Evolutionary conservation across 345 rosid genomes (phyloP), one percentile per base, ranked within the genome.

Genomic region (Crucihimalaya himalaica): DNA sequence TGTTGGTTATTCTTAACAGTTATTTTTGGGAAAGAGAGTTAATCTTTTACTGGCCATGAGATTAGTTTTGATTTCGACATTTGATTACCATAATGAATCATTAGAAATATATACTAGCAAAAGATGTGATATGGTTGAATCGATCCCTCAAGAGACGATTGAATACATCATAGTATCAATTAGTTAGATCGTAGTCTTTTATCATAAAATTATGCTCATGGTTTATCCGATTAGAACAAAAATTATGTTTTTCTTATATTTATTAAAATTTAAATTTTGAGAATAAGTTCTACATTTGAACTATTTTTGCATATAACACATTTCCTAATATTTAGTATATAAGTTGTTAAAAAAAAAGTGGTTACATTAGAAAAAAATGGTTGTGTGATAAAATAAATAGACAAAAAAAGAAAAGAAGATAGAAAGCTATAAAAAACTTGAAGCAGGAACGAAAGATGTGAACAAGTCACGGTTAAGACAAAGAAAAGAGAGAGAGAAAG

Each of bases 391-490:
- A 71, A 18, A 5, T 61, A 42, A 23, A 23, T 23, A 23, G 3
- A 6, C 54, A 29, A 25, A 25, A n/a, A 19, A 31, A 43, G 23
- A 14, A 16, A 61, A 28, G 27, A 14, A 62, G 63, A 21, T 29
- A 45, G 63, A 63, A 53, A 65, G 71, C 16, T 37, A 50, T 8
- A 42, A 39, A 72, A 10, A 62, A 45, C 11, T 27, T 16, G 59
- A 45, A 32, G 32, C 59, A 69, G 43, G 65, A 76, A 53, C 70
- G 53, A 18, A 76, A 42, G 75, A 76, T 69, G 79, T 62, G 79
- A 76, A 76, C 79, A 76, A 69, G 74, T 61, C 79, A 61, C 56
- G 74, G 48, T 68, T 43, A 12, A 68, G 69, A 61, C 52, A 47
- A 52, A 58, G 45, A 66, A 46, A 25, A 58, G 53, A 55, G 31